phyloP scores from a whole-genome alignment of 2,329 filamentous ascomycete genomes.

The Beauveria scarabaeidicola region DNA sequence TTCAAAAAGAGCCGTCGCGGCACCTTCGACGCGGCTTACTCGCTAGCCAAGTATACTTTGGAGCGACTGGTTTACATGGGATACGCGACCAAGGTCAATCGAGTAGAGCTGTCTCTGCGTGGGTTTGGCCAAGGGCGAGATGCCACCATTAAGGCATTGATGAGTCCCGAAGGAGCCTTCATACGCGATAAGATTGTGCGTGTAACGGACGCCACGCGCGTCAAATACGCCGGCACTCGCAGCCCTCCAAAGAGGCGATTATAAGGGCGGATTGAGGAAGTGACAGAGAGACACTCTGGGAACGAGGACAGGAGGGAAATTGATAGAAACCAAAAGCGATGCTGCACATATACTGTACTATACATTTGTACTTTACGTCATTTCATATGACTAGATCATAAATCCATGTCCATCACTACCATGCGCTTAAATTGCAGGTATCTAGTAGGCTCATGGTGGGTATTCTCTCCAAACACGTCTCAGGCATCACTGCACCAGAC shows the following conservation, averaged over 20 bases:
- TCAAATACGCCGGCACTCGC: slow-evolving; percentile 94
- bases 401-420: background rate
- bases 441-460: background rate
- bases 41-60: slow-evolving; percentile 75
- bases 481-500: background rate
- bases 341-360: slow-evolving; percentile 8
- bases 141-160: slow-evolving; percentile 78
- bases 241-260: slow-evolving; percentile 78
- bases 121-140: slow-evolving; percentile 85
- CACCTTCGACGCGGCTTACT: slow-evolving; percentile 86
- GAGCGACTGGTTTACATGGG: slow-evolving; percentile 77
- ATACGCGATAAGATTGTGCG: slow-evolving; percentile 67
- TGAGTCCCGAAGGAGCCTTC: slow-evolving; percentile 74
- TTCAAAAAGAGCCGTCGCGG: slow-evolving; percentile 75
- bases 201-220: slow-evolving; percentile 75
- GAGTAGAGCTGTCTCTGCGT: slow-evolving; percentile 71
- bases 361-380: slow-evolving; percentile 6
- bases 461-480: background rate
- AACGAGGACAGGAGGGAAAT: background rate
- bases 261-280: slow-evolving; percentile 20
- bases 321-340: slow-evolving; percentile 1
- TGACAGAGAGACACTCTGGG: background rate
- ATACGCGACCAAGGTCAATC: slow-evolving; percentile 64
- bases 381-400: background rate
- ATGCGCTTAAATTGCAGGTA: background rate